Conservation (phyloP, 495 filamentous ascomycete species). For the Amphirosellinia nigrospora region DNA sequence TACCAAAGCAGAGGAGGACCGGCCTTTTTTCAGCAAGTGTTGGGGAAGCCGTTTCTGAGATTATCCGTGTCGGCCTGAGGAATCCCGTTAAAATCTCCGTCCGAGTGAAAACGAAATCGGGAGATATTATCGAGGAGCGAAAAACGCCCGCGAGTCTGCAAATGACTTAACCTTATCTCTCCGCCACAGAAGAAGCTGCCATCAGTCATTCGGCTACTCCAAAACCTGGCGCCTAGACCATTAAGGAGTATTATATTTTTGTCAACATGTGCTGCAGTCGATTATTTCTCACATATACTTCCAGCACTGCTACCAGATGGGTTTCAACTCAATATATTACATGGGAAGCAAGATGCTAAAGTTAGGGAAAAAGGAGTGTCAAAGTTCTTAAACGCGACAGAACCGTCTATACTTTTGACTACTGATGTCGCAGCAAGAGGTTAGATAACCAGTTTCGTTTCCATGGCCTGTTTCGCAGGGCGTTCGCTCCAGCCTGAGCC, state of each 20-base stretch:
- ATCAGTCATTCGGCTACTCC: conserved; percentile 72
- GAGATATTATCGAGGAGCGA: conserved; percentile 78
- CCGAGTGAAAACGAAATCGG: conserved; percentile 73
- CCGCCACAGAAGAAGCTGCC: conserved; percentile 79
- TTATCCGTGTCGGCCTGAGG: conserved; percentile 88
- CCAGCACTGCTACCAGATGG: conserved; percentile 66
- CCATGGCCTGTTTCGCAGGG: neutral
- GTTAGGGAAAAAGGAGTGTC: conserved; percentile 81
- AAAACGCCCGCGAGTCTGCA: conserved; percentile 87
- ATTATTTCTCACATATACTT: conserved; percentile 84
- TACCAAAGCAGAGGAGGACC: conserved; percentile 93
- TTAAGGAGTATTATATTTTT: conserved; percentile 92
- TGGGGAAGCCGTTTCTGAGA: conserved; percentile 86
- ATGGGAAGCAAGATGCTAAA: conserved; percentile 85
- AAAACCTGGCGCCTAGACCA: conserved; percentile 69
- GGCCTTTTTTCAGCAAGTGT: conserved; percentile 94
- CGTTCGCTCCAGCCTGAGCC: neutral
- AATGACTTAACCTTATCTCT: conserved; percentile 84
- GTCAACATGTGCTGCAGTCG: conserved; percentile 93
- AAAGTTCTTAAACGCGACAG: conserved; percentile 70
- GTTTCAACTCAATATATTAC: conserved; percentile 77
- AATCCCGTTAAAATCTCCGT: conserved; percentile 95
- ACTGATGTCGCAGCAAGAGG: conserved; percentile 68
- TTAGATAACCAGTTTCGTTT: neutral
- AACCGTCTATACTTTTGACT: conserved; percentile 84